phyloP scores from a whole-genome alignment of 164 flowering plant genomes.

The Santalum album region DNA sequence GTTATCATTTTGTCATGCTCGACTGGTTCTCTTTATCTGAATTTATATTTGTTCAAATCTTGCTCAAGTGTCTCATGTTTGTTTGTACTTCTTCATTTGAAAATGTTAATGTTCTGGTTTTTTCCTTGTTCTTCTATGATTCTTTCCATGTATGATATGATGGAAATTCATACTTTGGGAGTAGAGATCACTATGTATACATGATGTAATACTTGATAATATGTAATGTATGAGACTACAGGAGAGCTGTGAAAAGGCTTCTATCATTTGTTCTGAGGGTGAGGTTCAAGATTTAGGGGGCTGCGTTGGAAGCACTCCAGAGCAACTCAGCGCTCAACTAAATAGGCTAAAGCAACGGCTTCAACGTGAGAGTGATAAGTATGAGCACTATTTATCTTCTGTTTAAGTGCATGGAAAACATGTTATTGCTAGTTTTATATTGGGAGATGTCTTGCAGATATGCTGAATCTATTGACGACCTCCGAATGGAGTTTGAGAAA shows the following conservation, averaged over 20 bases:
- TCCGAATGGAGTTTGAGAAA: slow-evolving; percentile 44
- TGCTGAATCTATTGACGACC: slow-evolving; percentile 84
- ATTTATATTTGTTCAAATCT: too few species aligned
- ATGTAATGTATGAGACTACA: slow-evolving; percentile 20
- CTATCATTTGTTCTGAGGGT: slow-evolving; percentile 77
- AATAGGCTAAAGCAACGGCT: slow-evolving; percentile 50
- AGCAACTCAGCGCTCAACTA: slow-evolving; percentile 67
- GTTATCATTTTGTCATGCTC: too few species aligned
- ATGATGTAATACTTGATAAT: background rate
- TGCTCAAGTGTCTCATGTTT: too few species aligned
- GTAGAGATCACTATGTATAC: too few species aligned
- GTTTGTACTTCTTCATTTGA: too few species aligned
- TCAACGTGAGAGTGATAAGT: slow-evolving; percentile 62
- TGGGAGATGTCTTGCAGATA: slow-evolving; percentile 31
- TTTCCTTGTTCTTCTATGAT: too few species aligned
- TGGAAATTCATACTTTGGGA: too few species aligned
- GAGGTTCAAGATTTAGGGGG: slow-evolving; percentile 73
- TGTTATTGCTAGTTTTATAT: background rate
- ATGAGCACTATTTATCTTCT: slow-evolving; percentile 9
- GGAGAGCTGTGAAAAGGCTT: slow-evolving; percentile 69
- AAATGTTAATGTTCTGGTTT: too few species aligned
- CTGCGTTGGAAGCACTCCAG: slow-evolving; percentile 48
- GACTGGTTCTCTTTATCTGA: too few species aligned
- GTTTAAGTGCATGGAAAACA: too few species aligned
- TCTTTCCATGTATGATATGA: too few species aligned